Base-by-base conservation (phyloP, 2,329 filamentous ascomycete genomes). In the Thielaviopsis euricoi region DNA sequence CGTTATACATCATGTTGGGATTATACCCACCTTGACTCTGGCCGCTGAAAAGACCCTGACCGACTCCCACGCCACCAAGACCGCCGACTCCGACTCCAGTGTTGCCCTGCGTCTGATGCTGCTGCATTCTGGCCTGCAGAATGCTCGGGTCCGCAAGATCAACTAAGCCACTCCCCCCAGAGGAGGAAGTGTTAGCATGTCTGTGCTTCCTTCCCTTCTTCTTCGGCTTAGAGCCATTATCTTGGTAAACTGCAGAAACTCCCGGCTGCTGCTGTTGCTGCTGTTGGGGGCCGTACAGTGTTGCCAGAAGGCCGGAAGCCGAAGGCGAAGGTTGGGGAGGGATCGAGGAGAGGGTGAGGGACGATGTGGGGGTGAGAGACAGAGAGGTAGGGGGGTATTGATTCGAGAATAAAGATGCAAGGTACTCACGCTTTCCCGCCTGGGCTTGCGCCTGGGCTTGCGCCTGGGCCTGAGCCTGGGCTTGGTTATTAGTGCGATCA, bases 101-200 rank as follows among this genome's bases (percentile, higher is more conserved):
- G 79, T 83, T 86, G 75, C 83, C 86, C 76, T 86, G 84, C 67
- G 83, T 79, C 76, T 86, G 82, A 77, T 93, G 87, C 75, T 60
- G 58, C 37, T 94, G 90, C 80, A 95, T 86, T 81, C 90, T 88
- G 74, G 89, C 89, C 79, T 95, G 90, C 80, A 97, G 84, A 81
- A 96, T 96, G 81, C 89, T 95, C 81, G 91, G 91, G 89, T 97
- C 90, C 80, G 87, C 89, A 90, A 95, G 89, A 94, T 97, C 90
- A 79, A 94, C 90, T 91, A 96, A 83, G 79, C 88, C 90, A 87
- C 89, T 88, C 83, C 89, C 90, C 79, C 87, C 87, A 83, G 89
- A 95, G 84, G 91, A 97, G 87, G 90, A 95, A 91, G 91, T 96
- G 89, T 96, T 95, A 93, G 89, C 91, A 85, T 96, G 90, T 85